Conservation (phyloP, 2,329 filamentous ascomycete species). For the Fusarium praegraminearum region DNA sequence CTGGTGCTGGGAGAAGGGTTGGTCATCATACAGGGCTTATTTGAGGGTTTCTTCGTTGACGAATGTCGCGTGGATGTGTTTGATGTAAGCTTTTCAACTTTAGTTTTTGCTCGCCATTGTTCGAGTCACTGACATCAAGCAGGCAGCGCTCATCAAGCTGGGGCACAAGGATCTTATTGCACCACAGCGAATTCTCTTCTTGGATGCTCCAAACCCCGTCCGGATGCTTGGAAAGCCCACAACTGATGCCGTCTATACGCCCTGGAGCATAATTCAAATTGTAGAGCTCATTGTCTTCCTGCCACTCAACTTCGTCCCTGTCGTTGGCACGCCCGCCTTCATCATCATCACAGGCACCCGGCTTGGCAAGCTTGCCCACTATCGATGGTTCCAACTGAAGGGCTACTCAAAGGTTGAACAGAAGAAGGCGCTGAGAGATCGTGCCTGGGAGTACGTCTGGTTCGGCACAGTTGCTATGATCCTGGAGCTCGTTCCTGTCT, state of each 20-base stretch:
- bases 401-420: conserved; percentile 80
- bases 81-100: conserved; percentile 68
- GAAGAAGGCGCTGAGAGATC: conserved; percentile 74
- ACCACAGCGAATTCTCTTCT: conserved; percentile 72
- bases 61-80: conserved; percentile 85
- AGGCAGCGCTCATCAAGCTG: conserved; percentile 80
- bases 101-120: neutral
- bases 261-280: conserved; percentile 92
- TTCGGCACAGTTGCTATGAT: conserved; percentile 89
- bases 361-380: conserved; percentile 89
- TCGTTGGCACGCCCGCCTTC: conserved; percentile 85
- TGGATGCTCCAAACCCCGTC: conserved; percentile 77
- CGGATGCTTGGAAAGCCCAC: conserved; percentile 87
- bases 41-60: conserved; percentile 85
- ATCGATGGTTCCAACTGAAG: conserved; percentile 87
- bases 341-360: conserved; percentile 88
- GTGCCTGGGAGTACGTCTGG: conserved; percentile 89
- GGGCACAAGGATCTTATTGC: conserved; percentile 77
- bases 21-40: conserved; percentile 76
- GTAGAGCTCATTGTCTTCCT: conserved; percentile 82
- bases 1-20: conserved; percentile 86
- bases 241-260: conserved; percentile 80
- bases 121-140: conserved; percentile 17
- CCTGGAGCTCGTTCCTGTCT: conserved; percentile 85
- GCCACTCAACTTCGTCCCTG: conserved; percentile 88